Percentiles rank a stretch among this genome's conserved stretches.
Conservation (phyloP, 768 basidiomycete genomes). For the Trametes maxima region DNA sequence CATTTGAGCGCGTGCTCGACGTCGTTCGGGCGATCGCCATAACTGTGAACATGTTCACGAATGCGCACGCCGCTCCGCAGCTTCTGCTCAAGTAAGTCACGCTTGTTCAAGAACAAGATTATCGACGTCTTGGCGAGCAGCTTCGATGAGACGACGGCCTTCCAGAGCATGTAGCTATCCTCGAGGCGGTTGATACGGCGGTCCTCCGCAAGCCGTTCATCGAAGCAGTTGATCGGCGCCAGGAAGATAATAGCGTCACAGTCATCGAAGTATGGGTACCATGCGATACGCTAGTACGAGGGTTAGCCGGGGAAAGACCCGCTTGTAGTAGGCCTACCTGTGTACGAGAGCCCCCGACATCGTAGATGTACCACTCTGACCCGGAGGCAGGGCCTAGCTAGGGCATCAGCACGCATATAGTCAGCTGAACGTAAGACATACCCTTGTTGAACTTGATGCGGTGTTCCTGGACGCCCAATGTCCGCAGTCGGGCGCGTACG, state of each 20-base stretch:
- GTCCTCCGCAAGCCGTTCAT: constrained; percentile 78
- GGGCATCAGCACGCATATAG: background rate
- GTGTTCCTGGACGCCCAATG: constrained; percentile 79
- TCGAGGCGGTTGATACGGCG: constrained; percentile 66
- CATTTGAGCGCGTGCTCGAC: constrained; percentile 69
- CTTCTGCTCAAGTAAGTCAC: constrained; percentile 74
- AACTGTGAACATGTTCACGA: constrained; percentile 71
- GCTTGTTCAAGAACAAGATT: constrained; percentile 49
- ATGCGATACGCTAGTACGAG: constrained; percentile 47
- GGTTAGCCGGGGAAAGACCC: background rate
- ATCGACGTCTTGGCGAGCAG: constrained; percentile 35
- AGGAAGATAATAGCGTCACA: constrained; percentile 88
- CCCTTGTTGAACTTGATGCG: constrained; percentile 67
- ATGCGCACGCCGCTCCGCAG: constrained; percentile 67
- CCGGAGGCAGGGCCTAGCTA: constrained; percentile 47
- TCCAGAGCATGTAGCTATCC: constrained; percentile 37
- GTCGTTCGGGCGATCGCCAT: constrained; percentile 73
- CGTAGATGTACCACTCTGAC: constrained; percentile 79
- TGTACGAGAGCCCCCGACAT: constrained; percentile 79
- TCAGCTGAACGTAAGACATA: constrained; percentile 32
- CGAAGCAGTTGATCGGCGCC: constrained; percentile 77
- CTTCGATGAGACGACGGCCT: constrained; percentile 33
- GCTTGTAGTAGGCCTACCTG: constrained; percentile 43
- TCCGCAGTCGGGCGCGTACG: constrained; percentile 77
- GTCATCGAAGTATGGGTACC: constrained; percentile 86